A percentile compares a stretch with the other conserved stretches of the same genome.
Conservation (phyloP, 352 stramenopile genomes). For the Phytophthora crassamura region DNA sequence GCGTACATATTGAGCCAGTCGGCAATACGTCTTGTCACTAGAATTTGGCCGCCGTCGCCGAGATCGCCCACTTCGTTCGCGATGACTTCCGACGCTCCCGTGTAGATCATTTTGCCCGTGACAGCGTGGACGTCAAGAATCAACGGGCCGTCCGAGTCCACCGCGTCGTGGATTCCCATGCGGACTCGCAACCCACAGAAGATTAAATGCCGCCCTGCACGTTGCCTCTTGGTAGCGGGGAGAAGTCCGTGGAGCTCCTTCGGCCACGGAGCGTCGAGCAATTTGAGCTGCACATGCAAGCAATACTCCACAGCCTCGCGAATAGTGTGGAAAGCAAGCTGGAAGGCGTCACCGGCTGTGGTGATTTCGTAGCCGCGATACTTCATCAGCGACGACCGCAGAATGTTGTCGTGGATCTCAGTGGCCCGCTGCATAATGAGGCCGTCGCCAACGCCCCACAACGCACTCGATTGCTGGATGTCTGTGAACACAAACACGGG, state of each 20-base stretch:
- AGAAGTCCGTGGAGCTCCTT: conserved; percentile 45
- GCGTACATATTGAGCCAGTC: conserved; percentile 49
- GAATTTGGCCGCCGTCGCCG: conserved; percentile 55
- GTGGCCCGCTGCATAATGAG: conserved; percentile 55
- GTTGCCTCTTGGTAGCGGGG: conserved; percentile 44
- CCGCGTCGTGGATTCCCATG: conserved; percentile 64
- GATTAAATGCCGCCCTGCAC: conserved; percentile 40
- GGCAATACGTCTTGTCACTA: conserved; percentile 50
- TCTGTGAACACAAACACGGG: conserved; percentile 72
- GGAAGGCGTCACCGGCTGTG: conserved; percentile 58
- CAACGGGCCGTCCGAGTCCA: conserved; percentile 37
- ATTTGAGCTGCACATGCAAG: conserved; percentile 52
- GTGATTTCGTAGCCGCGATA: conserved; percentile 69
- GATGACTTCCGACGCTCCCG: conserved; percentile 51
- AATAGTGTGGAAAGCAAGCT: conserved; percentile 65
- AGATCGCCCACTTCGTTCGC: conserved; percentile 57
- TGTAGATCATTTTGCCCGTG: conserved; percentile 60
- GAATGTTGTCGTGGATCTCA: conserved; percentile 62
- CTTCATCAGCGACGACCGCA: conserved; percentile 43
- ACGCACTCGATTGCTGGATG: conserved; percentile 61
- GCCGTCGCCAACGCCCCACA: conserved; percentile 50
- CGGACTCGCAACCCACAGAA: conserved; percentile 55
- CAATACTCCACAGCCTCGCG: conserved; percentile 62
- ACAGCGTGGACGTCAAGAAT: conserved; percentile 50
- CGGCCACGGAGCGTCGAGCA: conserved; percentile 51